These are phyloP conservation scores for Phytophthora fragariaefolia DNA, from an alignment of 352 stramenopile species.

Conservation along the genomic window DNA sequence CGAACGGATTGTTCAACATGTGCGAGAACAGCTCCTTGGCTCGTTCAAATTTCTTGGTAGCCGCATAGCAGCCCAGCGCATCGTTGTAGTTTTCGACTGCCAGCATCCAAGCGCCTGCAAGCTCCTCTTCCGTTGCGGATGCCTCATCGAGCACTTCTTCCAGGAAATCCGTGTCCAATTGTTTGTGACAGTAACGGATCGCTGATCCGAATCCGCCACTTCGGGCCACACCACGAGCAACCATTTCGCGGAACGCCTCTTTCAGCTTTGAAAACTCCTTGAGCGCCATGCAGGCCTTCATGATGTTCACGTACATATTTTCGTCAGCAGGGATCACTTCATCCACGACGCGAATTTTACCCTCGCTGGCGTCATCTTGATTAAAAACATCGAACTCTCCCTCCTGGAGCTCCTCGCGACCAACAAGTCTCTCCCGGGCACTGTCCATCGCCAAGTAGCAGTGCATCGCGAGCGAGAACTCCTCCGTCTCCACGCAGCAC, in stretches of 20 bases:
- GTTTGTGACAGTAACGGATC: slow-evolving; percentile 66
- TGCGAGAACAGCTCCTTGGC: slow-evolving; percentile 70
- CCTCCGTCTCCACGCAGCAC: slow-evolving; percentile 51
- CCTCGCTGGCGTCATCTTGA: slow-evolving; percentile 12
- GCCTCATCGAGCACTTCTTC: slow-evolving; percentile 68
- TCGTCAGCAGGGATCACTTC: slow-evolving; percentile 57
- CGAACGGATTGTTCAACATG: slow-evolving; percentile 61
- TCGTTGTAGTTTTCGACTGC: slow-evolving; percentile 81
- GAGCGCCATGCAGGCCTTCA: slow-evolving; percentile 56
- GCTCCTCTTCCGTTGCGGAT: slow-evolving; percentile 51
- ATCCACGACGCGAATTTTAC: slow-evolving; percentile 23
- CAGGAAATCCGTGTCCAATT: slow-evolving; percentile 57
- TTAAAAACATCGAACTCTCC: not conserved
- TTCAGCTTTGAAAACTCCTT: slow-evolving; percentile 53
- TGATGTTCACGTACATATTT: slow-evolving; percentile 82
- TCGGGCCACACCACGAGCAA: slow-evolving; percentile 48
- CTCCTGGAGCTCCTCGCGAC: not conserved
- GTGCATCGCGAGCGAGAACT: slow-evolving; percentile 57
- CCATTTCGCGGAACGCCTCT: slow-evolving; percentile 66
- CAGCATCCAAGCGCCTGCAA: slow-evolving; percentile 59
- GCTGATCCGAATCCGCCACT: slow-evolving; percentile 71
- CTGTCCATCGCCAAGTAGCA: slow-evolving; percentile 39
- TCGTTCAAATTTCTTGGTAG: slow-evolving; percentile 49
- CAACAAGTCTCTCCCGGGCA: slow-evolving; percentile 8
- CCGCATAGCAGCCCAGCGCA: slow-evolving; percentile 71